A percentile compares a stretch with the other conserved stretches of the same genome.
Conservation (phyloP, 495 filamentous ascomycete genomes). For the Hyaloscypha finlandica region DNA sequence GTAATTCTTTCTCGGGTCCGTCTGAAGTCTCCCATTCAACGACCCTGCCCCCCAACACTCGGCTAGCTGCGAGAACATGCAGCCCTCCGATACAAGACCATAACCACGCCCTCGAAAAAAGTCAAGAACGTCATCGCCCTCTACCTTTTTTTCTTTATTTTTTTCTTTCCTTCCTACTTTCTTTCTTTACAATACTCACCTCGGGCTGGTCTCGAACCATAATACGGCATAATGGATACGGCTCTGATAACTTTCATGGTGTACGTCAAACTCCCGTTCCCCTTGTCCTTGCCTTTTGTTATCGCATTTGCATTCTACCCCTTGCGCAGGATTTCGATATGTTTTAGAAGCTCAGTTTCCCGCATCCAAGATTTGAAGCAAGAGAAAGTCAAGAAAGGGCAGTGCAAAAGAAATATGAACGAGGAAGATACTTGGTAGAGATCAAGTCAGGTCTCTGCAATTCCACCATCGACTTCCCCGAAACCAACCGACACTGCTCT, state of each 20-base stretch:
- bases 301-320: slow-evolving; percentile 5
- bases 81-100: slow-evolving; percentile 26
- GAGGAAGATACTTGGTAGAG: background rate
- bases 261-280: slow-evolving; percentile 28
- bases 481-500: background rate
- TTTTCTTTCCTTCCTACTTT: background rate
- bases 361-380: background rate
- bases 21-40: background rate
- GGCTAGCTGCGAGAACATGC: slow-evolving; percentile 8
- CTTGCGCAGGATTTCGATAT: slow-evolving; percentile 1
- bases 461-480: background rate
- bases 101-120: slow-evolving; percentile 21
- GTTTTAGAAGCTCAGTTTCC: background rate
- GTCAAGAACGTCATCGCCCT: slow-evolving; percentile 5
- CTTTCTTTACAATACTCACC: slow-evolving; percentile 9
- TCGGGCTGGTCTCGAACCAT: slow-evolving; percentile 24
- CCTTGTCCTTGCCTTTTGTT: slow-evolving; percentile 3
- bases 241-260: slow-evolving; percentile 35
- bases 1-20: slow-evolving; percentile 6
- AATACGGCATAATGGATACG: slow-evolving; percentile 31
- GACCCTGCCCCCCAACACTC: slow-evolving; percentile 1
- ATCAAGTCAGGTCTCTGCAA: background rate
- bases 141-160: background rate
- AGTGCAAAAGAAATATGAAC: background rate
- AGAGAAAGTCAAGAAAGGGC: background rate